phyloP scores from a whole-genome alignment of 305 asterid genomes.

The Petunia hybrid region DNA sequence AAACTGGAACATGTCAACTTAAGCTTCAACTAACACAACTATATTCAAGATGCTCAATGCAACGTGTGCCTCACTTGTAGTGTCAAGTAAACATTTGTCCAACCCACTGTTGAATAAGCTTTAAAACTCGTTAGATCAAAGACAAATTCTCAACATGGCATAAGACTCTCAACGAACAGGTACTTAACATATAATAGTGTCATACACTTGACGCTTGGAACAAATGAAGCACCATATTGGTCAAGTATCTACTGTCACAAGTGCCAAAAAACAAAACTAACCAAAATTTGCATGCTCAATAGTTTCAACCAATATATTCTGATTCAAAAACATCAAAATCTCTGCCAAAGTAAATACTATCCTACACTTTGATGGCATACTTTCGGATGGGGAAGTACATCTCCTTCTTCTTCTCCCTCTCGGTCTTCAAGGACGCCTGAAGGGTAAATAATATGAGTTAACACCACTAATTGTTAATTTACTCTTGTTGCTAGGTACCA shows the following conservation, averaged over 20 bases:
- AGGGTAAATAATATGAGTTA: neutral
- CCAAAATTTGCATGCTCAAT: conserved; percentile 24
- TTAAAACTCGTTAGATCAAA: neutral
- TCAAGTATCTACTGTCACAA: neutral
- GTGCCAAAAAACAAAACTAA: neutral
- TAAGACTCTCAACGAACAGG: neutral
- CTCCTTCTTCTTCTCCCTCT: conserved; percentile 40
- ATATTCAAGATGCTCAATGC: neutral
- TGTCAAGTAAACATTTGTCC: neutral
- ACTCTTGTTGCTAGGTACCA: neutral
- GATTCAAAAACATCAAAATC: conserved; percentile 18
- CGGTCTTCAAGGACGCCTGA: conserved; percentile 38
- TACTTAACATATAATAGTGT: neutral
- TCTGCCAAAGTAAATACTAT: neutral
- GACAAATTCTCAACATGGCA: neutral
- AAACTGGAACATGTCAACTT: neutral
- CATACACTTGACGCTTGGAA: neutral
- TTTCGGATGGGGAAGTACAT: conserved; percentile 38
- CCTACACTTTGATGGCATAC: conserved; percentile 40
- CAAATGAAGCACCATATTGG: conserved; percentile 2
- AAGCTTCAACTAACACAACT: neutral
- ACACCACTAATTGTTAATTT: neutral
- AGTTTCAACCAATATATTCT: neutral
- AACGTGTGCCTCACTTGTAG: neutral
- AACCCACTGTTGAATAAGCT: neutral